A percentile compares a stretch with the other conserved stretches of the same genome.
Conservation (phyloP, 2,329 filamentous ascomycete species). For the Cryphonectria parasitica region DNA sequence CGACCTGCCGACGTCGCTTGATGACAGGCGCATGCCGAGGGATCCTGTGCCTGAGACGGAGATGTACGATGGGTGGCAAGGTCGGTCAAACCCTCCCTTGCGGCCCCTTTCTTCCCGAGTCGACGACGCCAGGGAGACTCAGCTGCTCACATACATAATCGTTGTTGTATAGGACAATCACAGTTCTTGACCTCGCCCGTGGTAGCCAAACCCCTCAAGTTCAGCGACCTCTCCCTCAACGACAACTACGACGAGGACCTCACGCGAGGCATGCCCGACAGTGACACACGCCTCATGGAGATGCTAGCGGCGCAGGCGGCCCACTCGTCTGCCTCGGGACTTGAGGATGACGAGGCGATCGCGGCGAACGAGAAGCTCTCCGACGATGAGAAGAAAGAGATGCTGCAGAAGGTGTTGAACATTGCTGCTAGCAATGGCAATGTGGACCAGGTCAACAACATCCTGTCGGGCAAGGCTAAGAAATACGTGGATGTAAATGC, state of each 20-base stretch:
- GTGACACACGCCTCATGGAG: slow-evolving; percentile 86
- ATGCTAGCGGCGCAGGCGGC: slow-evolving; percentile 96
- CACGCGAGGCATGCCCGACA: slow-evolving; percentile 66
- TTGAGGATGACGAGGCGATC: slow-evolving; percentile 80
- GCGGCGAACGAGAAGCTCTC: slow-evolving; percentile 74
- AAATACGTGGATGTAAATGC: slow-evolving; percentile 82
- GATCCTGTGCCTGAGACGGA: slow-evolving; percentile 82
- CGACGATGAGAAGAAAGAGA: slow-evolving; percentile 74
- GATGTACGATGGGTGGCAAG: slow-evolving; percentile 99
- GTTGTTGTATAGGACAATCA: slow-evolving; percentile 72
- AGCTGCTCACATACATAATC: slow-evolving; percentile 16
- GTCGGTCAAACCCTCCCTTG: slow-evolving; percentile 46
- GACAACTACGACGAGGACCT: slow-evolving; percentile 74
- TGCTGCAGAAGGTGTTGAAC: slow-evolving; percentile 84
- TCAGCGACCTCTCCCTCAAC: slow-evolving; percentile 80
- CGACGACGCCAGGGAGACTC: not conserved
- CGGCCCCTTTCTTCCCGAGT: slow-evolving; percentile 12
- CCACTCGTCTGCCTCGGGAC: slow-evolving; percentile 72
- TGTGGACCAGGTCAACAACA: slow-evolving; percentile 74
- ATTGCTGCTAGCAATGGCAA: slow-evolving; percentile 98
- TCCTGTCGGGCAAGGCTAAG: slow-evolving; percentile 75
- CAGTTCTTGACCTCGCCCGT: slow-evolving; percentile 91
- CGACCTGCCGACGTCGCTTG: slow-evolving; percentile 88
- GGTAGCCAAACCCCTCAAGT: slow-evolving; percentile 80
- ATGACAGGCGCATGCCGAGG: slow-evolving; percentile 75